Conservation (phyloP, 1,139 yeast genomes). For the Chernovozyma sophiae-reginae region DNA sequence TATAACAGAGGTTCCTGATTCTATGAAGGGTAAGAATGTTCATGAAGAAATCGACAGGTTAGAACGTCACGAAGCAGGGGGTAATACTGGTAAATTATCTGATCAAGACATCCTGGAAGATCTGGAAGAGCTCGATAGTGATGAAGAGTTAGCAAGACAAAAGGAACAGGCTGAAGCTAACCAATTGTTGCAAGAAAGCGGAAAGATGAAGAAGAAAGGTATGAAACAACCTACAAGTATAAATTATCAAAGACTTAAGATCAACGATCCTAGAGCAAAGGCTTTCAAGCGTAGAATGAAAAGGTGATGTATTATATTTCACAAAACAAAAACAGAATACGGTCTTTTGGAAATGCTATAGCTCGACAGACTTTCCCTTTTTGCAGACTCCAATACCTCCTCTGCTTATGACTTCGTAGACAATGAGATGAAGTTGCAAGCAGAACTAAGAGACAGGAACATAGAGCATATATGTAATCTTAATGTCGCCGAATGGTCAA, state of each 20-base stretch:
- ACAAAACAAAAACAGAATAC: no score
- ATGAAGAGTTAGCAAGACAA: constrained; percentile 9
- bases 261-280: constrained; percentile 35
- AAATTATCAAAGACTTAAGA: constrained; percentile 41
- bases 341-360: no score
- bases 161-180: constrained; percentile 4
- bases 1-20: constrained; percentile 22
- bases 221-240: constrained; percentile 25
- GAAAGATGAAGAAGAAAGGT: constrained; percentile 21
- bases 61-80: constrained; percentile 1
- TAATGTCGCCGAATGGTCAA: no score
- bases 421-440: no score
- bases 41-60: constrained; percentile 36
- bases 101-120: neutral
- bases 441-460: no score
- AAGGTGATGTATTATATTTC: no score
- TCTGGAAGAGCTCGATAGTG: constrained; percentile 7
- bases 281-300: constrained; percentile 24
- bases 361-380: no score
- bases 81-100: neutral
- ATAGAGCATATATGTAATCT: no score
- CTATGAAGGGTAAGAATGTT: constrained; percentile 31
- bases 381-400: no score
- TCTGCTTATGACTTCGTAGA: no score
- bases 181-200: constrained; percentile 5